Evolutionary conservation across 2,329 filamentous ascomycete genomes (phyloP).

Genomic region (Fusarium pseudograminearum): DNA sequence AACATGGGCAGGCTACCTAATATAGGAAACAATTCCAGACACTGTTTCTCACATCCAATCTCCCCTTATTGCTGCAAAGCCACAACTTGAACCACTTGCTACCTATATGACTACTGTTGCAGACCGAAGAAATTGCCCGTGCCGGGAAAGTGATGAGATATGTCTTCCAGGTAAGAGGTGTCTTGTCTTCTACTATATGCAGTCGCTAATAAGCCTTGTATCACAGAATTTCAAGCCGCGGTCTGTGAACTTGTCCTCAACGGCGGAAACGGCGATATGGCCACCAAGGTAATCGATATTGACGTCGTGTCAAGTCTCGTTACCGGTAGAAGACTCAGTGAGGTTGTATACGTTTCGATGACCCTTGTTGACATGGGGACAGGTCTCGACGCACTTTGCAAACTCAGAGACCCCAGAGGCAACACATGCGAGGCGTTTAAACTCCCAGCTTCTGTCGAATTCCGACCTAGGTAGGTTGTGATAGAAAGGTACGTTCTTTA

Average conservation of each 20-base stretch:
- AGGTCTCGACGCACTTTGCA: slow-evolving; percentile 42
- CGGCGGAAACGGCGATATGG: slow-evolving; percentile 39
- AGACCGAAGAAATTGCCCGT: neutral
- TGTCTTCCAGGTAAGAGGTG: neutral
- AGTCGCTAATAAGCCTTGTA: neutral
- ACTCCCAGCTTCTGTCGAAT: too few species aligned
- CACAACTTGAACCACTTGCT: neutral
- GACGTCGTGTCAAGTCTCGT: slow-evolving; percentile 34
- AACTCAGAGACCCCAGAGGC: neutral
- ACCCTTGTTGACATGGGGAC: slow-evolving; percentile 46
- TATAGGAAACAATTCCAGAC: neutral
- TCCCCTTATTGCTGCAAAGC: neutral
- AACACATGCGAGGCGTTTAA: neutral
- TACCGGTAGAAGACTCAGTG: slow-evolving; percentile 45
- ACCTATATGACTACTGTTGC: neutral
- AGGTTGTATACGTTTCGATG: slow-evolving; percentile 47
- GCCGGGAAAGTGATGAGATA: neutral
- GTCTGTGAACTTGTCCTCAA: slow-evolving; percentile 45
- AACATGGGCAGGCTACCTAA: neutral
- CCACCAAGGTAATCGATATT: slow-evolving; percentile 51
- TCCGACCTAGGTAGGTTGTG: too few species aligned
- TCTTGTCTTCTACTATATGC: neutral
- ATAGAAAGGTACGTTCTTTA: too few species aligned
- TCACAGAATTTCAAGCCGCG: neutral
- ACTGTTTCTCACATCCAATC: neutral